Evolutionary conservation across 331 rosid species (phyloP).

Genomic region (Acacia pycnantha): DNA sequence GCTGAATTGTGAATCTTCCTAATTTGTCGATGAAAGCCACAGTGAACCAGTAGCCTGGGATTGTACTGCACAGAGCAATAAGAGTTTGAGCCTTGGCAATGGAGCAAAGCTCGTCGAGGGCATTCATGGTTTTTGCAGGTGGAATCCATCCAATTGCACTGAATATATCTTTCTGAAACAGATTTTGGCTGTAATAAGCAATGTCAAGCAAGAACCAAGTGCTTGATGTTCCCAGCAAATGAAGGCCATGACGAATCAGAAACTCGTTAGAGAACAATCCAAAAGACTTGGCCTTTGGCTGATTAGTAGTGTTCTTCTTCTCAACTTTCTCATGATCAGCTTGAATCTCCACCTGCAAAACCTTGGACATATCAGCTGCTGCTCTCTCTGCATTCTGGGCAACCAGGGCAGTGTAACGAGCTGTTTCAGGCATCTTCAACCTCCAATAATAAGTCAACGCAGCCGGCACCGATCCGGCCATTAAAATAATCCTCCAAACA

Average conservation of each 20-base stretch:
- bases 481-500: neutral
- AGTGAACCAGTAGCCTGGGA: neutral
- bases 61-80: neutral
- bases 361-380: neutral
- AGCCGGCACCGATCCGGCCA: neutral
- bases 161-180: neutral
- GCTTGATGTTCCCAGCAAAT: neutral
- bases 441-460: neutral
- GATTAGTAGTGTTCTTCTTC: neutral
- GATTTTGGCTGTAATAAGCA: neutral
- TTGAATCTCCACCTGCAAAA: neutral
- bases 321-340: neutral
- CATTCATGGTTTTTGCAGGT: neutral
- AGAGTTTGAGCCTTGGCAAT: neutral
- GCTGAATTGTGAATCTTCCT: neutral
- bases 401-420: neutral
- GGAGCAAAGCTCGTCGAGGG: neutral
- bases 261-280: neutral
- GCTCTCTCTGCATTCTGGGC: neutral
- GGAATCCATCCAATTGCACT: neutral
- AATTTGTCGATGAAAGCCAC: neutral
- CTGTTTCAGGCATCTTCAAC: neutral
- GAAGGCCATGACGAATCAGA: neutral
- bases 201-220: neutral
- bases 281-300: neutral